A percentile compares a stretch with the other conserved stretches of the same genome.
These are phyloP conservation scores for Neolentinus lepideus DNA, from an alignment of 1,284 basidiomycete genomes.

Conservation along the genomic window DNA sequence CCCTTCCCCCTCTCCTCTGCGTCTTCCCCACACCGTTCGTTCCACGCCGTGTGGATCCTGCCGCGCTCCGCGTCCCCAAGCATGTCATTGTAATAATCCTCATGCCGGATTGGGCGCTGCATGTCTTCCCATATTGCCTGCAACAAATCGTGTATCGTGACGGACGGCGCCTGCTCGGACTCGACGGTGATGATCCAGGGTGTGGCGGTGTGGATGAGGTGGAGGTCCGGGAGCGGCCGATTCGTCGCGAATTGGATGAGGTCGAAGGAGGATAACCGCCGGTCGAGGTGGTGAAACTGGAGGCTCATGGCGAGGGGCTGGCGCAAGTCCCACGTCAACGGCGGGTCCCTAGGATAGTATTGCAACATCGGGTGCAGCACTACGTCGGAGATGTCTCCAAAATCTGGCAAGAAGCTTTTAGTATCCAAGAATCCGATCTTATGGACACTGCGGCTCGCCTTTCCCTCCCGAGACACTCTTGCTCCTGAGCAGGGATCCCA, in stretches of 20 bases:
- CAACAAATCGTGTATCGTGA: not conserved
- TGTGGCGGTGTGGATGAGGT: not conserved
- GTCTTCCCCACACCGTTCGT: constrained; percentile 13
- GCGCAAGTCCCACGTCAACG: not conserved
- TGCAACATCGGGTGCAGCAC: not conserved
- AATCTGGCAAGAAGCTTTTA: not conserved
- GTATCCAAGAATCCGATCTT: not conserved
- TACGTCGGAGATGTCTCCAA: not conserved
- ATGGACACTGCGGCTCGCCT: not conserved
- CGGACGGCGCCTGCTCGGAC: not conserved
- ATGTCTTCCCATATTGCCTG: constrained; percentile 7
- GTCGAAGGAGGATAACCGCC: not conserved
- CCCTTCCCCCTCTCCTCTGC: constrained; percentile 17
- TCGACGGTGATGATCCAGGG: not conserved
- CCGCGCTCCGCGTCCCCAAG: constrained; percentile 19
- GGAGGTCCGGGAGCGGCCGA: not conserved
- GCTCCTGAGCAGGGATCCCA: not conserved
- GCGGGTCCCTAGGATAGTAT: not conserved
- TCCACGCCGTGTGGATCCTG: constrained; percentile 17
- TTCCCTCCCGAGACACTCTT: not conserved
- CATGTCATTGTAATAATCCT: constrained; percentile 24
- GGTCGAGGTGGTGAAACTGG: not conserved
- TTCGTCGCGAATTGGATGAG: not conserved
- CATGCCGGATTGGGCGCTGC: constrained; percentile 18
- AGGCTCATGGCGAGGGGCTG: not conserved